A percentile compares a stretch with the other conserved stretches of the same genome.
These are phyloP conservation scores for Dryadomyces sulphureus DNA, from an alignment of 2,329 filamentous ascomycete genomes.

Conservation along the genomic window DNA sequence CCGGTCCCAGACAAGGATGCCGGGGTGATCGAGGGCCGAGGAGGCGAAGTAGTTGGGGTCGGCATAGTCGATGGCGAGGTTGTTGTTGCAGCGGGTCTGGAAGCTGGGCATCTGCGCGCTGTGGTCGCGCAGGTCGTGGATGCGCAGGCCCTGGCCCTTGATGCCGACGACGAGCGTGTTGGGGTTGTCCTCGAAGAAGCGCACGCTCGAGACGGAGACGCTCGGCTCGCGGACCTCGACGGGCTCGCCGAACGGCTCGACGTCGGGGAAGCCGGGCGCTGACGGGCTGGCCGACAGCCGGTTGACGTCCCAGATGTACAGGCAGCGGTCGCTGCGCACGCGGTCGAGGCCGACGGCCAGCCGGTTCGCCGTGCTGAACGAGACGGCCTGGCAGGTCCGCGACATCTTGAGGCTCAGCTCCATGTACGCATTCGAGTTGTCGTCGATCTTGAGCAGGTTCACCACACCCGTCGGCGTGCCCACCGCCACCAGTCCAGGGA, in stretches of 20 bases:
- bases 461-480: slow-evolving; percentile 64
- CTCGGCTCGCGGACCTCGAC: slow-evolving; percentile 45
- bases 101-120: slow-evolving; percentile 30
- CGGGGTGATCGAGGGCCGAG: slow-evolving; percentile 59
- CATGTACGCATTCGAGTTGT: slow-evolving; percentile 48
- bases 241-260: slow-evolving; percentile 38
- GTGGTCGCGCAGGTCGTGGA: slow-evolving; percentile 54
- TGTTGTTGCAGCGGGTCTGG: slow-evolving; percentile 53
- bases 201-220: slow-evolving; percentile 67
- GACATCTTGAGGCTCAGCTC: slow-evolving; percentile 61
- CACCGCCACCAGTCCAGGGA: slow-evolving; percentile 55
- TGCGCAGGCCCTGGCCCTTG: slow-evolving; percentile 56
- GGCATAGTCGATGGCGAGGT: slow-evolving; percentile 61
- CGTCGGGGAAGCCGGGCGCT: slow-evolving; percentile 31
- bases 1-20: slow-evolving; percentile 65
- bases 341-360: slow-evolving; percentile 68
- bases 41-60: slow-evolving; percentile 79
- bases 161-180: slow-evolving; percentile 63
- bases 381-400: slow-evolving; percentile 66
- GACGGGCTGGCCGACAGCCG: slow-evolving; percentile 24
- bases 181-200: slow-evolving; percentile 67
- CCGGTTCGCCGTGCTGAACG: slow-evolving; percentile 58
- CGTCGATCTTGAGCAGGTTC: slow-evolving; percentile 57
- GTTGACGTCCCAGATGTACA: slow-evolving; percentile 72
- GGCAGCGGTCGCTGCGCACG: slow-evolving; percentile 65